Conservation (phyloP, 2,329 filamentous ascomycete species). For the Aspergillus latus region DNA sequence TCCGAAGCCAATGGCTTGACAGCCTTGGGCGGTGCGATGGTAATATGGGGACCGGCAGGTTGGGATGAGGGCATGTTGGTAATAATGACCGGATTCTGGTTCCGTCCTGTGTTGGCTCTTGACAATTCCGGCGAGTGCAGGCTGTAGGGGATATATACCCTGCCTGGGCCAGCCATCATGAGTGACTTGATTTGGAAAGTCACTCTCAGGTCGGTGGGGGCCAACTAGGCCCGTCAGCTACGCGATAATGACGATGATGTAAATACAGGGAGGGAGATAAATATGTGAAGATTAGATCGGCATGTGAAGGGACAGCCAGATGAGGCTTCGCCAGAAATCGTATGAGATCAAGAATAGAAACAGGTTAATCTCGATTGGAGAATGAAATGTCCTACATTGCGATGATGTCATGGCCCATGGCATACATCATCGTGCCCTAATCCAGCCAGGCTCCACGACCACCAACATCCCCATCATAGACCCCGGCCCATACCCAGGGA, state of each 20-base stretch:
- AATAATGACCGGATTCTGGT: background rate
- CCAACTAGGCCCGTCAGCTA: background rate
- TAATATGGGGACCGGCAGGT: background rate
- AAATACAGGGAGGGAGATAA: background rate
- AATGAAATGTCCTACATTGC: background rate
- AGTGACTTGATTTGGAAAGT: too few species aligned
- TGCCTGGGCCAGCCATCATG: background rate
- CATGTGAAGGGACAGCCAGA: background rate
- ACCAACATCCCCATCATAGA: background rate
- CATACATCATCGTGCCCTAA: background rate
- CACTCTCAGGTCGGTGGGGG: too few species aligned
- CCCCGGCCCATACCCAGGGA: background rate
- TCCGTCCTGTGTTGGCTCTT: background rate
- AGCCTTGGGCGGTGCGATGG: background rate
- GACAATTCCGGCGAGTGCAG: background rate
- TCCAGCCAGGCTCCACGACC: background rate
- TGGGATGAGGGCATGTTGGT: background rate
- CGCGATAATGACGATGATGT: background rate
- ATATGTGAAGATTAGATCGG: background rate
- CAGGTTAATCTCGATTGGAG: too few species aligned
- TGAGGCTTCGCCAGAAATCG: too few species aligned
- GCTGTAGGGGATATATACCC: background rate
- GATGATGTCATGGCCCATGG: background rate
- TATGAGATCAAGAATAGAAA: too few species aligned
- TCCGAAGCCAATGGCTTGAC: background rate